Base-by-base conservation (phyloP, 257 asterid species). In the Forsythia viridissima region DNA sequence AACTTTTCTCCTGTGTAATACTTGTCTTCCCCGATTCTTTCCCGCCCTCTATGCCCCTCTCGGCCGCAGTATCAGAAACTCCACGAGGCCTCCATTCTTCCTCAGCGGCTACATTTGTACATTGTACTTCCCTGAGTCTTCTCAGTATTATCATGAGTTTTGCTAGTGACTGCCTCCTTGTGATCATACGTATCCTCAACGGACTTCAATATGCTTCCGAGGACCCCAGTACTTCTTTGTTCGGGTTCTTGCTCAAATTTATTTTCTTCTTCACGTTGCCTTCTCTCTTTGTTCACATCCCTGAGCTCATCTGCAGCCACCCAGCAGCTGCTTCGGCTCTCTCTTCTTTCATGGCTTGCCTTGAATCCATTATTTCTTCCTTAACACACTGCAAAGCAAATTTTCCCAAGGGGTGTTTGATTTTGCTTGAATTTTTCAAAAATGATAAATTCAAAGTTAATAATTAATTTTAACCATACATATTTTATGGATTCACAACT, bases 121-220 rank as follows among this genome's bases (percentile, higher is more conserved):
- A 67, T 79, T 5, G 20, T 30, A 7, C 21, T 72, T 70, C 76
- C 79, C 18, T 43, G 39, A 4, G 77, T 8, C 6, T 2, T 67
- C 15, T 73, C 66, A 18, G 76, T 70, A 1, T 82, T 38, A n/a
- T 77, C 84, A 1, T 70, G 66, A 37, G 82, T 59, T 68, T 71
- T 83, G 2, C 85, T 85, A 6, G 85, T 40, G 6, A 82, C 82
- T 3, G 80, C 80, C 2, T 82, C 90, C 71, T 84, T 88, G 0
- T 88, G 85, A 36, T 76, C 92, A 21, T 80, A 77, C 0, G 82
- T 84, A 6, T 85, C 90, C 75, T 83, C 85, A 42, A 87, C 89
- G 0, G 85, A 69, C 44, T 75, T 86, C 42, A 86, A 4, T 3
- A 84, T 52, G 36, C 77, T 82, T 2, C 89, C 90, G 42, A 88